Evolutionary conservation across 192 early-diverging fungal genomes (phyloP).

Genomic region (Paraglomus occultum): DNA sequence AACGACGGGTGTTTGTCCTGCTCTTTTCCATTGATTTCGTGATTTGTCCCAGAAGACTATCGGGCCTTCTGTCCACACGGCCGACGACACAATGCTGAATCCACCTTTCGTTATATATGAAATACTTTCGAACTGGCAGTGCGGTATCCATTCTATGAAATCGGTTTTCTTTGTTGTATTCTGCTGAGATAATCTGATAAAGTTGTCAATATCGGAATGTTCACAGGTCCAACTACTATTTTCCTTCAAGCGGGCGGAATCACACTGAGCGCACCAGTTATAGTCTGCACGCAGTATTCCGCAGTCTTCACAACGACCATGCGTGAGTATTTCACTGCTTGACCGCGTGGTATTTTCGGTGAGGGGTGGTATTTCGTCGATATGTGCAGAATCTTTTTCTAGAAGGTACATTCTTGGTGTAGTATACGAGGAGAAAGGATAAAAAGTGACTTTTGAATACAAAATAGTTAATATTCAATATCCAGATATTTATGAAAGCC

Average conservation of each 20-base stretch:
- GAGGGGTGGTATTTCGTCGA: no score
- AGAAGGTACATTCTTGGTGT: no score
- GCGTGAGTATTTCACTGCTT: no score
- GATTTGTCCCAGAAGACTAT: not conserved
- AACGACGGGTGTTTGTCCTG: not conserved
- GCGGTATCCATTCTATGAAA: conserved; percentile 22
- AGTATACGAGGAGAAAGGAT: no score
- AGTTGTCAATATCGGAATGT: conserved; percentile 11
- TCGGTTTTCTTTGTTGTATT: not conserved
- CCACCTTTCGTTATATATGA: not conserved
- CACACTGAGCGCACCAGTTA: conserved; percentile 16
- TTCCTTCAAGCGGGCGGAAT: not conserved
- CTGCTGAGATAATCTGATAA: conserved; percentile 3
- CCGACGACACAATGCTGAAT: not conserved
- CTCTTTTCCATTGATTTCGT: not conserved
- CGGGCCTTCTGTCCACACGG: not conserved
- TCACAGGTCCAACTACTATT: conserved; percentile 7
- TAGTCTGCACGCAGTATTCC: not conserved
- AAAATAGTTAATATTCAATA: no score
- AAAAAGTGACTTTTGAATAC: no score
- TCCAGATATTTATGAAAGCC: no score
- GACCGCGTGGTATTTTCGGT: no score
- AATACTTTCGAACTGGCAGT: not conserved
- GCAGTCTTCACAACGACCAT: not conserved
- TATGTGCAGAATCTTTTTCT: no score